A percentile compares a stretch with the other conserved stretches of the same genome.
Evolutionary conservation across 805 yeast genomes (phyloP).

Genomic region (Saccharomyces mikatae): DNA sequence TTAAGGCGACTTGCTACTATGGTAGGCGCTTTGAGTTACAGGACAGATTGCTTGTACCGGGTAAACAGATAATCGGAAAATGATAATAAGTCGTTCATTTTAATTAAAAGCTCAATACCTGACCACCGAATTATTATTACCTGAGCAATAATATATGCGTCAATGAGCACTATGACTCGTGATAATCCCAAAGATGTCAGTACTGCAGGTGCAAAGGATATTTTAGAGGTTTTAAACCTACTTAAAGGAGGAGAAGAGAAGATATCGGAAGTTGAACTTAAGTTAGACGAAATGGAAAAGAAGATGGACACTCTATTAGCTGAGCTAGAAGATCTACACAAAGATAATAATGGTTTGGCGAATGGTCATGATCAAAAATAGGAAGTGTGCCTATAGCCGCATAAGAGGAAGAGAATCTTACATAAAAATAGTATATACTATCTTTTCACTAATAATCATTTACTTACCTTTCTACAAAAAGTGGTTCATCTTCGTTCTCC

Average conservation of each 20-base stretch:
- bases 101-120: not conserved
- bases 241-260: constrained; percentile 63
- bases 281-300: constrained; percentile 57
- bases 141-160: not conserved
- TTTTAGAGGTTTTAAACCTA: constrained; percentile 49
- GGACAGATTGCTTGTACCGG: not conserved
- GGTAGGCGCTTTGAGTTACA: not conserved
- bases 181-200: constrained; percentile 87
- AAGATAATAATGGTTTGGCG: not conserved
- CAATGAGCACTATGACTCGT: not conserved
- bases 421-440: not conserved
- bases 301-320: constrained; percentile 50
- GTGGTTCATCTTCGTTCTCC: constrained; percentile 37
- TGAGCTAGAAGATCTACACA: constrained; percentile 34
- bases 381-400: not conserved
- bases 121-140: not conserved
- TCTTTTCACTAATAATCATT: not conserved
- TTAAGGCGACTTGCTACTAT: not conserved
- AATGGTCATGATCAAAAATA: not conserved
- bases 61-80: not conserved
- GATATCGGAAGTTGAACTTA: constrained; percentile 50
- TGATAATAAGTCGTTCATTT: not conserved
- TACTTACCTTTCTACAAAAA: constrained; percentile 13
- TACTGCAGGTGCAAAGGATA: constrained; percentile 72
- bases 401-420: not conserved